phyloP scores from a whole-genome alignment of 2,329 filamentous ascomycete genomes.

The Fusarium armeniacum region DNA sequence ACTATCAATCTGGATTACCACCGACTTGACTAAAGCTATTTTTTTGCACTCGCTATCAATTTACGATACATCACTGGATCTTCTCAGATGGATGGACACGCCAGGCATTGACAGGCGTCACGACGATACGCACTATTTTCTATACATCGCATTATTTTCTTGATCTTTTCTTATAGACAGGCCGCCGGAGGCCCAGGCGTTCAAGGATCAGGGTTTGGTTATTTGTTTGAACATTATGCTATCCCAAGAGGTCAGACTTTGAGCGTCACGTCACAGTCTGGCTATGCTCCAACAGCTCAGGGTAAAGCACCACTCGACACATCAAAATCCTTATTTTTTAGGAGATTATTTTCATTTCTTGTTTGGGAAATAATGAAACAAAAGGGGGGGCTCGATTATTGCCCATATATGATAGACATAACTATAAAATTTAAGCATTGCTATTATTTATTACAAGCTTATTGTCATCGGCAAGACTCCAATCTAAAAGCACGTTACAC shows the following conservation, averaged over 20 bases:
- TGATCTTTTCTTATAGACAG: conserved; percentile 35
- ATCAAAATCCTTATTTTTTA: conserved; percentile 7
- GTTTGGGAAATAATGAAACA: conserved; percentile 9
- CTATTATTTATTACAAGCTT: neutral
- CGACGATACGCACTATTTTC: conserved; percentile 42
- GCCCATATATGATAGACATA: conserved; percentile 14
- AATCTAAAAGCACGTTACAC: neutral
- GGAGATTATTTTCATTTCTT: conserved; percentile 11
- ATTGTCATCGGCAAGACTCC: neutral
- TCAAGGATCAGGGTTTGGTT: conserved; percentile 9
- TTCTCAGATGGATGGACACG: conserved; percentile 35
- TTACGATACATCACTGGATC: conserved; percentile 29
- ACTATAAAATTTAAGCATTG: conserved; percentile 4
- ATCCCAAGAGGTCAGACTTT: neutral
- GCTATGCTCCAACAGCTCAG: conserved; percentile 1
- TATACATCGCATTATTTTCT: conserved; percentile 31
- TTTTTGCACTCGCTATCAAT: conserved; percentile 29
- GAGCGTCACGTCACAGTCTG: neutral
- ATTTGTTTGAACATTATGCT: conserved; percentile 14
- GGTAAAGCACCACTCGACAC: conserved; percentile 1
- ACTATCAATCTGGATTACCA: conserved; percentile 19
- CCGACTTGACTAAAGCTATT: conserved; percentile 5
- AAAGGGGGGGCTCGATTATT: neutral
- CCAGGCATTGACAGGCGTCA: conserved; percentile 37
- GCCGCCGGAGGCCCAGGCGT: conserved; percentile 34